phyloP scores from a whole-genome alignment of 2,329 filamentous ascomycete species.

The Fusarium kyushuense region DNA sequence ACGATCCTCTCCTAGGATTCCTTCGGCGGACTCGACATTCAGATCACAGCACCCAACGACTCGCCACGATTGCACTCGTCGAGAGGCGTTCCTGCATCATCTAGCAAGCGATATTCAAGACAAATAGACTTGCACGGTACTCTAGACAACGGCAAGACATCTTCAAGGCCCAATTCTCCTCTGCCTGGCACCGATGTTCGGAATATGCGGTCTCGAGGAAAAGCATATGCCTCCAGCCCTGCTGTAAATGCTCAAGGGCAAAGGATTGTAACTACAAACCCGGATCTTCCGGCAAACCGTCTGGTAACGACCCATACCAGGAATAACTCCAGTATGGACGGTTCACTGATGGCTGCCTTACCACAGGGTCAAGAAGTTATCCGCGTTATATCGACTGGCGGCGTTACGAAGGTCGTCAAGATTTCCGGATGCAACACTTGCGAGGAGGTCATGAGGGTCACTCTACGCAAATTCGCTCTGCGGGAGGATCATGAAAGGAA shows the following conservation, averaged over 20 bases:
- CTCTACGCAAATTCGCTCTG: conserved; percentile 86
- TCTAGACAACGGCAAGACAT: conserved; percentile 62
- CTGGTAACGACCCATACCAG: conserved; percentile 77
- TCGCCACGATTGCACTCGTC: conserved; percentile 70
- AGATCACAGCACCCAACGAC: conserved; percentile 56
- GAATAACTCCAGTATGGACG: conserved; percentile 86
- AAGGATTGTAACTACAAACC: conserved; percentile 58
- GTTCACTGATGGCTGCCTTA: conserved; percentile 85
- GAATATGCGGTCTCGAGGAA: conserved; percentile 64
- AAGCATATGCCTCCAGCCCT: conserved; percentile 49
- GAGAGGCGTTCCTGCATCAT: conserved; percentile 60
- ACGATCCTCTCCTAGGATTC: conserved; percentile 72
- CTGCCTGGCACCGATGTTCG: conserved; percentile 65
- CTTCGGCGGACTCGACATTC: conserved; percentile 80
- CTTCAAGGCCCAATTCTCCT: conserved; percentile 80
- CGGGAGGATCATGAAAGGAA: conserved; percentile 93
- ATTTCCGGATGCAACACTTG: conserved; percentile 91
- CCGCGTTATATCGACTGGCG: conserved; percentile 90
- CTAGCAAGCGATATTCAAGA: conserved; percentile 73
- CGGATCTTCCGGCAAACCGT: conserved; percentile 72
- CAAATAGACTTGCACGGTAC: conserved; percentile 65
- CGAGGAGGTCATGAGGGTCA: conserved; percentile 92
- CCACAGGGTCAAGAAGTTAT: conserved; percentile 90
- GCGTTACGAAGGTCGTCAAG: conserved; percentile 92
- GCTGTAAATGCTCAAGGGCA: conserved; percentile 36